A percentile compares a stretch with the other conserved stretches of the same genome.
Conservation (phyloP, 164 flowering plant genomes). For the Hamamelis virginiana region DNA sequence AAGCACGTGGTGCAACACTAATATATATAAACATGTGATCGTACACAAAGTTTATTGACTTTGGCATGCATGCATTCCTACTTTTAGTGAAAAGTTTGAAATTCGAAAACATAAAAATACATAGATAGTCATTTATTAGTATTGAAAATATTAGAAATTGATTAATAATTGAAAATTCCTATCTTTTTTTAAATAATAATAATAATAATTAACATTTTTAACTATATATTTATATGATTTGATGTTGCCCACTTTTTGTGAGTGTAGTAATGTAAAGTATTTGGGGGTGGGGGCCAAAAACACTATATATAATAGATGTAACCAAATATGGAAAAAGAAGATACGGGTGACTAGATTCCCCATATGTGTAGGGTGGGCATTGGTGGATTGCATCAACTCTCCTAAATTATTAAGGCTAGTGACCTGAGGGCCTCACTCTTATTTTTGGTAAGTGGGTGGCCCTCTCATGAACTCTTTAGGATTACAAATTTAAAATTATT, state of each 20-base stretch:
- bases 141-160: too few relatives aligned
- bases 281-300: conserved; percentile 4
- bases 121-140: too few relatives aligned
- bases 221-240: too few relatives aligned
- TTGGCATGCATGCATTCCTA: too few relatives aligned
- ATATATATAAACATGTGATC: too few relatives aligned
- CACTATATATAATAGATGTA: not conserved
- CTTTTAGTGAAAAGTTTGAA: too few relatives aligned
- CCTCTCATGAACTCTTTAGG: not conserved
- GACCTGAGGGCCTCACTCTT: not conserved
- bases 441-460: conserved; percentile 11
- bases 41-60: too few relatives aligned
- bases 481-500: not conserved
- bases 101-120: too few relatives aligned
- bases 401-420: not conserved
- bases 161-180: too few relatives aligned
- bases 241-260: not conserved
- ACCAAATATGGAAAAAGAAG: conserved; percentile 22
- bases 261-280: not conserved
- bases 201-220: too few relatives aligned
- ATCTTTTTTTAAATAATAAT: too few relatives aligned
- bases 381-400: conserved; percentile 9
- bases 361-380: conserved; percentile 2
- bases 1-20: too few relatives aligned
- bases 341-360: conserved; percentile 5